Evolutionary conservation across 1,284 basidiomycete species (phyloP).

Genomic region (Puccinia hordei): DNA sequence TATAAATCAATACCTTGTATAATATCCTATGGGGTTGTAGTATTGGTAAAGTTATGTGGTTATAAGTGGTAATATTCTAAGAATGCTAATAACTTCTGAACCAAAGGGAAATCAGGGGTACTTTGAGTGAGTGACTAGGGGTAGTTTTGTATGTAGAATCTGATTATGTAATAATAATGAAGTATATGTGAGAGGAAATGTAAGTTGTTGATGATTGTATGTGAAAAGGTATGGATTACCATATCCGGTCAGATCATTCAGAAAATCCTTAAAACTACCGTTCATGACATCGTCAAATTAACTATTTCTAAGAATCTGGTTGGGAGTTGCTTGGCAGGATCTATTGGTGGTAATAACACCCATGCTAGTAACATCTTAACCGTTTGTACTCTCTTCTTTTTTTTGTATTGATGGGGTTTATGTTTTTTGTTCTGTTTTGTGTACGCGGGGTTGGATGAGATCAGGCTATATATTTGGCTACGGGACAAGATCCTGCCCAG

Average conservation of each 20-base stretch:
- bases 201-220: too few species aligned
- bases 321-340: conserved; percentile 96
- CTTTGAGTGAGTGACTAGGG: too few species aligned
- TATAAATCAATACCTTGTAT: too few species aligned
- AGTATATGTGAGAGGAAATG: too few species aligned
- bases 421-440: not conserved
- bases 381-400: conserved; percentile 53
- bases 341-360: conserved; percentile 96
- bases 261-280: conserved; percentile 91
- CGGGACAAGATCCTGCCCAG: conserved; percentile 99
- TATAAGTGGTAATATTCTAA: too few species aligned
- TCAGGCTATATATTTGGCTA: conserved; percentile 82
- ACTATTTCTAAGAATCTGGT: conserved; percentile 98
- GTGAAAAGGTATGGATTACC: too few species aligned
- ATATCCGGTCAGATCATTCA: conserved; percentile 83
- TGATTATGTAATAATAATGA: too few species aligned
- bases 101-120: too few species aligned
- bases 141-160: too few species aligned
- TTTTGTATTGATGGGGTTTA: not conserved
- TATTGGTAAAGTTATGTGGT: too few species aligned
- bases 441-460: not conserved
- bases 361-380: conserved; percentile 98
- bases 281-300: conserved; percentile 83
- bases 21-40: too few species aligned
- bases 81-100: too few species aligned